These are phyloP conservation scores for Saccharomyces cerevisiae DNA, from an alignment of 805 yeast species.

Conservation along the genomic window DNA sequence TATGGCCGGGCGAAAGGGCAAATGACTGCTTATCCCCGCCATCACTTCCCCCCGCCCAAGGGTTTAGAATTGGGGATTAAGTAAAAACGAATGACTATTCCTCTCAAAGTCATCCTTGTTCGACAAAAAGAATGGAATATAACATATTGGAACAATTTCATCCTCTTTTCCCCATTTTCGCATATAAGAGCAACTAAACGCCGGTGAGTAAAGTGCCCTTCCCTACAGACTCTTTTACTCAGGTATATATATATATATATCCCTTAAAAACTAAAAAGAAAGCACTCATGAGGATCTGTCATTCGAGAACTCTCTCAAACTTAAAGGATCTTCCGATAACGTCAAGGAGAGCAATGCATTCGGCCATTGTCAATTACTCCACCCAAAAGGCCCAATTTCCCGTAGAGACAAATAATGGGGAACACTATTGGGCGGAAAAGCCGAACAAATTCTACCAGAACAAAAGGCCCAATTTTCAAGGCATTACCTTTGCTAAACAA, in stretches of 20 bases:
- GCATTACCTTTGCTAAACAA: constrained; percentile 67
- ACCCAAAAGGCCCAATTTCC: constrained; percentile 5
- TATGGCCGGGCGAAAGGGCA: neutral
- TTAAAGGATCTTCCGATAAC: neutral
- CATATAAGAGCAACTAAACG: neutral
- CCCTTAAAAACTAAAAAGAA: neutral
- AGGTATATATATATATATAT: neutral
- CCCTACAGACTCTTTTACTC: neutral
- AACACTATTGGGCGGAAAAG: constrained; percentile 19
- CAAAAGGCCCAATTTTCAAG: constrained; percentile 35
- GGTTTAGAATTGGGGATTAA: neutral
- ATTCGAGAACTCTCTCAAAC: neutral
- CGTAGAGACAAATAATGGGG: constrained; percentile 23
- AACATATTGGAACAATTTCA: neutral
- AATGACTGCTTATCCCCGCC: neutral
- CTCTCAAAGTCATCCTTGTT: neutral
- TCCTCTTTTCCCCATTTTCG: neutral
- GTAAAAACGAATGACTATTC: neutral
- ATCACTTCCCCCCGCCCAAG: neutral
- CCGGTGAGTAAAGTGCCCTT: neutral
- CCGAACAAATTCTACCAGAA: constrained; percentile 17
- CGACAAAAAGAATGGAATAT: neutral
- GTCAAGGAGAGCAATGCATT: neutral
- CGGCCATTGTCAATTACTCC: neutral
- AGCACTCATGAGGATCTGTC: neutral